Conservation (phyloP, 805 yeast species). For the Wickerhamomyces silvicola region DNA sequence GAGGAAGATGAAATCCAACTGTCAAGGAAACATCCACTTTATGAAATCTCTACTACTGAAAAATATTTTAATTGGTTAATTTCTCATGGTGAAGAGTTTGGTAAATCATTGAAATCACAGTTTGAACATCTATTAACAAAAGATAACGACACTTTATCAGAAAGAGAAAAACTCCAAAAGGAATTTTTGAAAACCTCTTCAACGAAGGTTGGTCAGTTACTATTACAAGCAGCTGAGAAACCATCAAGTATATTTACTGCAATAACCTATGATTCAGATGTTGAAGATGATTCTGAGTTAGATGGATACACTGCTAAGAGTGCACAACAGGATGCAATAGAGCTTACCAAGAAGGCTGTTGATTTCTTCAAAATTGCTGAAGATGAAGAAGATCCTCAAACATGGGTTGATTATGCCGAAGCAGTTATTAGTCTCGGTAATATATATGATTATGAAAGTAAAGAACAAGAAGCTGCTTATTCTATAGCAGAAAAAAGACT, state of each 20-base stretch:
- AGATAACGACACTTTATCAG: conserved; percentile 8
- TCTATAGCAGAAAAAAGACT: conserved; percentile 62
- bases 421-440: conserved; percentile 78
- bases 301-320: conserved; percentile 25
- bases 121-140: conserved; percentile 8
- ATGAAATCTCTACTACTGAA: conserved; percentile 29
- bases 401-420: conserved; percentile 83
- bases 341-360: conserved; percentile 46
- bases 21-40: conserved; percentile 51
- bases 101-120: conserved; percentile 12
- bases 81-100: conserved; percentile 20
- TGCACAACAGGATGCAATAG: conserved; percentile 46
- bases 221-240: conserved; percentile 56
- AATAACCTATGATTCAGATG: conserved; percentile 51
- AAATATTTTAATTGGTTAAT: conserved; percentile 48
- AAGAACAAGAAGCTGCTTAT: conserved; percentile 63
- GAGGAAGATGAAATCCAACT: conserved; percentile 30
- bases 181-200: conserved; percentile 34
- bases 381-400: conserved; percentile 67
- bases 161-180: conserved; percentile 14
- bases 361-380: conserved; percentile 51
- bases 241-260: conserved; percentile 50
- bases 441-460: conserved; percentile 54
- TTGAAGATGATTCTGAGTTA: conserved; percentile 24
- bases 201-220: conserved; percentile 54